phyloP scores from a whole-genome alignment of 768 basidiomycete genomes.

The Nevesoporus exiguus region DNA sequence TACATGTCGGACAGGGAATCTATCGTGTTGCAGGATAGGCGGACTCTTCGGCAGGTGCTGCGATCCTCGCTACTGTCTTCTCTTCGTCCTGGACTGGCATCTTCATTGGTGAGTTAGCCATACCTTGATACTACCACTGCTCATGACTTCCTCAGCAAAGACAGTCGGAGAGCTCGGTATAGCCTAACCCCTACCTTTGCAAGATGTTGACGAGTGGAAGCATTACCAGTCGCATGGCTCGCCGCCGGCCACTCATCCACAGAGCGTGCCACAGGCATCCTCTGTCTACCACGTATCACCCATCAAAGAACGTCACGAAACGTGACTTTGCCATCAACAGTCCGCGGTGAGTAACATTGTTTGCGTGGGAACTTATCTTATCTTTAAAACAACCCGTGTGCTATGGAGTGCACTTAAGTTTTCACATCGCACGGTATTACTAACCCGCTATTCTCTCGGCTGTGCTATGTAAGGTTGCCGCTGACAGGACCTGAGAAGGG shows the following conservation, averaged over 20 bases:
- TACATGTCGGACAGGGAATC: constrained; percentile 31
- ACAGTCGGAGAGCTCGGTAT: constrained; percentile 54
- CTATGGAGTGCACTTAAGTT: too few relatives aligned
- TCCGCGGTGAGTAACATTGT: constrained; percentile 40
- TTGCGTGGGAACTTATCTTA: too few relatives aligned
- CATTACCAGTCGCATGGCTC: constrained; percentile 37
- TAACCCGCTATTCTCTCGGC: too few relatives aligned
- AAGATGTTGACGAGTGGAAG: constrained; percentile 26
- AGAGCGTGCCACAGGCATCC: constrained; percentile 37
- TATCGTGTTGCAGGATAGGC: constrained; percentile 43
- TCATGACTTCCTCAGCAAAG: constrained; percentile 34
- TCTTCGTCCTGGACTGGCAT: constrained; percentile 51
- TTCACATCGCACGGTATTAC: too few relatives aligned
- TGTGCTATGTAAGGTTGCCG: too few relatives aligned
- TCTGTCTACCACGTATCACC: constrained; percentile 57
- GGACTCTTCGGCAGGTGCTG: constrained; percentile 40
- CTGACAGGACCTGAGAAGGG: too few relatives aligned
- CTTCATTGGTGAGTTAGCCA: constrained; percentile 33
- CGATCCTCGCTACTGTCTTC: constrained; percentile 57
- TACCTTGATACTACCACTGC: background rate
- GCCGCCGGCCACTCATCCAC: constrained; percentile 36
- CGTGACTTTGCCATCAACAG: constrained; percentile 66
- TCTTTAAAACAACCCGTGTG: too few relatives aligned
- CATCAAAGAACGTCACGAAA: constrained; percentile 52
- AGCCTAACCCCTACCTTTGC: constrained; percentile 32